Evolutionary conservation across 305 asterid genomes (phyloP).

Genomic region (Fraxinus platypoda): DNA sequence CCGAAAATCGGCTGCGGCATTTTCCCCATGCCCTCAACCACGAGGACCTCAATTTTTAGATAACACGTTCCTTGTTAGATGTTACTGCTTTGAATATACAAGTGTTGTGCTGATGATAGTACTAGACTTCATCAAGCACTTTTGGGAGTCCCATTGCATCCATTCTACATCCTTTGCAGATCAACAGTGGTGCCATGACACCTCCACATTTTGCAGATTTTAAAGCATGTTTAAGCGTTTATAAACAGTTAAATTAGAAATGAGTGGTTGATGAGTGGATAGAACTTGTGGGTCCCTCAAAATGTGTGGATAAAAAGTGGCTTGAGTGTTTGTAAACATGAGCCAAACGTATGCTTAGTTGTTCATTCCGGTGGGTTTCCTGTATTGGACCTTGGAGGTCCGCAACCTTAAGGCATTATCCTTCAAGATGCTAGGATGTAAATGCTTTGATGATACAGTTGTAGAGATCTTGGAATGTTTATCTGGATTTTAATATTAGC

Average conservation of each 20-base stretch:
- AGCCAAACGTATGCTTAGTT: neutral
- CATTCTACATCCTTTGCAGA: neutral
- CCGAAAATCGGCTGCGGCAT: neutral
- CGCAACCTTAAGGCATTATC: neutral
- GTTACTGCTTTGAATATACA: neutral
- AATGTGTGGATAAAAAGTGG: no score
- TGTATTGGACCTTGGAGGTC: neutral
- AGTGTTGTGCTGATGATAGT: neutral
- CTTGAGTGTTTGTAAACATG: neutral
- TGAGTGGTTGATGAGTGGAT: neutral
- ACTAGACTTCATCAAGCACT: neutral
- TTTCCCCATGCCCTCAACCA: neutral
- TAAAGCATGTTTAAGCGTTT: neutral
- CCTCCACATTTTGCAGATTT: neutral
- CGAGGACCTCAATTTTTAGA: neutral
- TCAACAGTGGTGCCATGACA: neutral
- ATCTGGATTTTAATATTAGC: conserved; percentile 4
- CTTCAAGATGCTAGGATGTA: conserved; percentile 1
- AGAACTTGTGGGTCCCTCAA: neutral
- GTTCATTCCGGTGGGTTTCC: neutral
- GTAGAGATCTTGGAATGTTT: neutral
- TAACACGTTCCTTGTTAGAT: neutral
- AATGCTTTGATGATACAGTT: conserved; percentile 1
- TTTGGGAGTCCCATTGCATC: neutral
- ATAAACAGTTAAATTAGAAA: neutral